Base-by-base conservation (phyloP, 1,139 yeast species). In the Saccharomyces hybrid region DNA sequence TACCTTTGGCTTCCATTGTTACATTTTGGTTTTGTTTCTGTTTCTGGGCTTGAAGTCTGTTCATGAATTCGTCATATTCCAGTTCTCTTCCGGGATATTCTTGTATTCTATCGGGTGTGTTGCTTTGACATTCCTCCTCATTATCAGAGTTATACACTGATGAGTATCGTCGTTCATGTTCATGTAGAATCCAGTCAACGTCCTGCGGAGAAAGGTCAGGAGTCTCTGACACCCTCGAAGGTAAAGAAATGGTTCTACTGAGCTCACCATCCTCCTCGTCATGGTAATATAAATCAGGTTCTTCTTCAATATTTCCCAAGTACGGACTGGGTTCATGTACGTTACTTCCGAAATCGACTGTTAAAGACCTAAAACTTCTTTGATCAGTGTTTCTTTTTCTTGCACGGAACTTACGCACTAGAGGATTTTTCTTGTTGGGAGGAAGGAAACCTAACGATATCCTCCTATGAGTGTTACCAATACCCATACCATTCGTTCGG, bases 371-470 rank as follows among this genome's bases (percentile, higher is more conserved):
- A 64, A 84, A 86, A 27, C 89, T 84, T 56, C 90, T 70, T 63
- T 83, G 86, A 49, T 76, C 81, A 14, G 79, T 82, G 16, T 59
- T 57, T 14, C 55, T 57, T 42, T 54, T 58, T 50, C 59, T 57
- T 27, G 60, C 53, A 42, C 55, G 57, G 32, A 60, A 59, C 16
- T 55, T 58, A 24, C 59, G 52, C 60, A 85, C 85, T 53, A 85
- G 70, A 1, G 90, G 90, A 52, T 80, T 79, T 61, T 81, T 79
- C 1, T 88, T 84, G 48, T 87, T 81, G 0, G 90, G 89, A 1
- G 89, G 88, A n/a, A 85, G 78, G 66, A 81, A 85, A 6, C 77
- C 76, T 47, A 78, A 62, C 1, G 79, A 75, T 24, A 78, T 71
- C 57, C 77, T 75, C 54, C 81, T 66, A 53, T 72, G 75, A 2